Percentiles rank a stretch among this genome's conserved stretches.
These are phyloP conservation scores for Talaromyces atroroseus DNA, from an alignment of 2,329 filamentous ascomycete genomes.

Conservation along the genomic window DNA sequence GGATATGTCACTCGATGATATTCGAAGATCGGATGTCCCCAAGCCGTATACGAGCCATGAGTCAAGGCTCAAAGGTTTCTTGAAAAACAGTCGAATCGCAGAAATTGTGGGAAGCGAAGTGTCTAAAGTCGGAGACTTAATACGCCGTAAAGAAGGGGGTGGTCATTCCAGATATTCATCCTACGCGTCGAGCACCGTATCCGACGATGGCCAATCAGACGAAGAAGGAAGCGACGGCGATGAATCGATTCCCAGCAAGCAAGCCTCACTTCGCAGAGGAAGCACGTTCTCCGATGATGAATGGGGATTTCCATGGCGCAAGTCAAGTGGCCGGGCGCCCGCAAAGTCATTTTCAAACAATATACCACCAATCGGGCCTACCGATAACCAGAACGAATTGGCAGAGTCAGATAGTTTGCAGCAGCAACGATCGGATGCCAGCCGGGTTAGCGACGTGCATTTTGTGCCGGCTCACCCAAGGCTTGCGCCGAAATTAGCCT, in stretches of 20 bases:
- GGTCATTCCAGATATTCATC: conserved; percentile 39
- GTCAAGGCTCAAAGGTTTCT: conserved; percentile 65
- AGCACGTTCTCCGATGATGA: conserved; percentile 33
- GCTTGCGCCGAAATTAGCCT: not conserved
- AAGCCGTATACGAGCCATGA: conserved; percentile 28
- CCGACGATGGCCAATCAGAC: conserved; percentile 46
- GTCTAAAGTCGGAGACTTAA: conserved; percentile 55
- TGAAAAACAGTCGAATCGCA: conserved; percentile 71
- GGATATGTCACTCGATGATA: conserved; percentile 18
- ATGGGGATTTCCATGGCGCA: conserved; percentile 19
- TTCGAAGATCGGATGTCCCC: conserved; percentile 21
- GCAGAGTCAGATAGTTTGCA: not conserved
- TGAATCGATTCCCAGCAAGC: conserved; percentile 24
- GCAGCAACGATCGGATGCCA: not conserved
- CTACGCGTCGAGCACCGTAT: conserved; percentile 42
- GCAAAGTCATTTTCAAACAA: conserved; percentile 39
- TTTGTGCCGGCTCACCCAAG: conserved; percentile 7
- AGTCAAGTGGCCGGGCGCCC: conserved; percentile 29
- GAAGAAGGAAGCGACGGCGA: conserved; percentile 32
- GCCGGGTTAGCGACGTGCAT: conserved; percentile 4
- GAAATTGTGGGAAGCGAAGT: conserved; percentile 64
- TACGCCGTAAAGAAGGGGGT: conserved; percentile 53
- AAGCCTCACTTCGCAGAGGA: conserved; percentile 25
- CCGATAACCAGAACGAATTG: conserved; percentile 30
- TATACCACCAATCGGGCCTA: conserved; percentile 49